A percentile compares a stretch with the other conserved stretches of the same genome.
phyloP scores from a whole-genome alignment of 768 basidiomycete species.

The Suillus clintonianus region DNA sequence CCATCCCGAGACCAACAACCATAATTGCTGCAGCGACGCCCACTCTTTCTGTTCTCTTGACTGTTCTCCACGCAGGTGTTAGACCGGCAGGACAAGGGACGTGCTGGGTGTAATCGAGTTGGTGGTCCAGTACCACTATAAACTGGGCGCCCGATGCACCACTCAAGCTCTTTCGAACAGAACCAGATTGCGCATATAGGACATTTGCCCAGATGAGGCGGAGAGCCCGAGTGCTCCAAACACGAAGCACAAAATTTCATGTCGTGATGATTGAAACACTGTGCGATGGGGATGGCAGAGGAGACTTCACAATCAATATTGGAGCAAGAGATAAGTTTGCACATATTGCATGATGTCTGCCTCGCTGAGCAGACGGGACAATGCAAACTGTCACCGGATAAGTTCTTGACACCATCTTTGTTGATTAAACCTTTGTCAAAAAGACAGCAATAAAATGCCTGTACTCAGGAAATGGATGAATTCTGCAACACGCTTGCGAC shows the following conservation, averaged over 20 bases:
- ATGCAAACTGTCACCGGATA: neutral
- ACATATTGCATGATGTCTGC: neutral
- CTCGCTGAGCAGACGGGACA: neutral
- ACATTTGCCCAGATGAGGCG: neutral
- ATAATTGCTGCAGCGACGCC: neutral
- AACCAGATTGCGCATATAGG: neutral
- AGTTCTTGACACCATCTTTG: neutral
- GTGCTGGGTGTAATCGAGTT: slow-evolving; percentile 1
- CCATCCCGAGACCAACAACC: neutral
- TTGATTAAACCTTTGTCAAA: neutral
- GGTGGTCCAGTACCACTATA: neutral
- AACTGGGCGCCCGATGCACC: neutral
- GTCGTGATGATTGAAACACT: neutral
- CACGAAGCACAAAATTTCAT: neutral
- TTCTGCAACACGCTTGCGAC: neutral
- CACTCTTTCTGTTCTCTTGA: neutral
- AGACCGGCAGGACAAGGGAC: neutral
- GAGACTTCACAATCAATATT: neutral
- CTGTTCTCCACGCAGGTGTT: neutral
- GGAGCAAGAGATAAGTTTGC: neutral
- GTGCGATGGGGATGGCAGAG: neutral
- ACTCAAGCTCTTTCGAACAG: neutral
- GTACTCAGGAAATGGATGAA: neutral
- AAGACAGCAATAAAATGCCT: neutral
- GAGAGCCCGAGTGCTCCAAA: neutral